phyloP scores from a whole-genome alignment of 306 rosid genomes.

The Geum urbanum region DNA sequence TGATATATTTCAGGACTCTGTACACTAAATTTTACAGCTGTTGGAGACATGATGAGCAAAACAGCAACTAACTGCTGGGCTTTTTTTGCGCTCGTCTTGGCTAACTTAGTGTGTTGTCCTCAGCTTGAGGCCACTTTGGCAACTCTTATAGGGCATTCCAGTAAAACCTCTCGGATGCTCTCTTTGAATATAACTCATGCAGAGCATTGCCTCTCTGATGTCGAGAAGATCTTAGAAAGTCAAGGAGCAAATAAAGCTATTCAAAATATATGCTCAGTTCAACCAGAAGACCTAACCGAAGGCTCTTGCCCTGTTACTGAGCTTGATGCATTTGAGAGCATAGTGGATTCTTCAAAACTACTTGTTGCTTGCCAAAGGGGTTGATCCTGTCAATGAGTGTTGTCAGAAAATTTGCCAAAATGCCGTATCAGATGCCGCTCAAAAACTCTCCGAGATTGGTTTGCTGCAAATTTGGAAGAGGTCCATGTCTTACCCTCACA shows the following conservation, averaged over 20 bases:
- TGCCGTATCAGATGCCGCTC: conserved; percentile 50
- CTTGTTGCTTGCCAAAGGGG: conserved; percentile 53
- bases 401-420: conserved; percentile 60
- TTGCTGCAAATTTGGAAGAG: conserved; percentile 31
- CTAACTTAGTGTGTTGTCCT: conserved; percentile 68
- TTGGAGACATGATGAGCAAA: conserved; percentile 36
- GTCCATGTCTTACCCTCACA: conserved; percentile 22
- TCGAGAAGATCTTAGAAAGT: conserved; percentile 48
- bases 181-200: conserved; percentile 50
- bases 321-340: conserved; percentile 52
- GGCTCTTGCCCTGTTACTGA: conserved; percentile 49
- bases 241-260: conserved; percentile 53
- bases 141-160: conserved; percentile 54
- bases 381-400: conserved; percentile 61
- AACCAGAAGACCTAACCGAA: conserved; percentile 47
- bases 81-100: conserved; percentile 64
- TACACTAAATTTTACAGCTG: conserved; percentile 43
- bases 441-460: conserved; percentile 42
- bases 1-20: conserved; percentile 42
- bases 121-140: conserved; percentile 49
- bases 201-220: conserved; percentile 57
- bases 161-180: conserved; percentile 53
- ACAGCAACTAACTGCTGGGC: conserved; percentile 62
- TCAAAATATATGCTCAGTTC: conserved; percentile 43
- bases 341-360: conserved; percentile 47